Evolutionary conservation across 2,329 filamentous ascomycete species (phyloP).

Genomic region (Fusarium sp.): DNA sequence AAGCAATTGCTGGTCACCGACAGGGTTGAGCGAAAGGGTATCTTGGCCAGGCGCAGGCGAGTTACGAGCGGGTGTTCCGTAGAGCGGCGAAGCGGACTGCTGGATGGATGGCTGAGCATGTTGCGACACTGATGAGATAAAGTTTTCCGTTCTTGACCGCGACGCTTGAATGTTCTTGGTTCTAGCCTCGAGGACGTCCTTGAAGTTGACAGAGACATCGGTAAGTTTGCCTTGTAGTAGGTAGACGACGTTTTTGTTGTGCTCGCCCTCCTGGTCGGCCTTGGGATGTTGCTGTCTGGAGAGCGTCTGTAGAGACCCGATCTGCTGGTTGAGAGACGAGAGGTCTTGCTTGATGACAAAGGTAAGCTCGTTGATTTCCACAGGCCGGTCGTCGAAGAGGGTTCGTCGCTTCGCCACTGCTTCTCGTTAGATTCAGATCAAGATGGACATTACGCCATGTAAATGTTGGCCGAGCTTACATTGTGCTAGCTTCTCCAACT

Average conservation of each 20-base stretch:
- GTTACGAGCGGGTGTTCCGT: conserved; percentile 78
- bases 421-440: conserved; percentile 15
- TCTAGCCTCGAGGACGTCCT: conserved; percentile 93
- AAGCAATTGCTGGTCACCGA: conserved; percentile 85
- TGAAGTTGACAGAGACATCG: conserved; percentile 94
- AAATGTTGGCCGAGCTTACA: conserved; percentile 58
- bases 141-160: conserved; percentile 92
- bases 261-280: conserved; percentile 86
- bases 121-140: conserved; percentile 88
- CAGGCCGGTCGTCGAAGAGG: conserved; percentile 94
- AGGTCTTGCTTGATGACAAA: conserved; percentile 99
- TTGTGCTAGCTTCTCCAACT: conserved; percentile 92
- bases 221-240: conserved; percentile 91
- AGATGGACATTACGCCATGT: neutral
- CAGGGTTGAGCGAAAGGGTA: conserved; percentile 83
- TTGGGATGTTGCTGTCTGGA: conserved; percentile 80
- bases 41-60: conserved; percentile 76
- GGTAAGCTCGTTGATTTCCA: conserved; percentile 96
- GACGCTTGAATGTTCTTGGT: conserved; percentile 99
- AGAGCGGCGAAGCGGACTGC: conserved; percentile 85
- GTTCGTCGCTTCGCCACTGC: conserved; percentile 94
- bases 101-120: conserved; percentile 75
- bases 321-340: conserved; percentile 84
- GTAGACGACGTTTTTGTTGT: conserved; percentile 97
- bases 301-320: conserved; percentile 81